A percentile compares a stretch with the other conserved stretches of the same genome.
Conservation (phyloP, 2,329 filamentous ascomycete species). For the Plenodomus tracheiphilus region DNA sequence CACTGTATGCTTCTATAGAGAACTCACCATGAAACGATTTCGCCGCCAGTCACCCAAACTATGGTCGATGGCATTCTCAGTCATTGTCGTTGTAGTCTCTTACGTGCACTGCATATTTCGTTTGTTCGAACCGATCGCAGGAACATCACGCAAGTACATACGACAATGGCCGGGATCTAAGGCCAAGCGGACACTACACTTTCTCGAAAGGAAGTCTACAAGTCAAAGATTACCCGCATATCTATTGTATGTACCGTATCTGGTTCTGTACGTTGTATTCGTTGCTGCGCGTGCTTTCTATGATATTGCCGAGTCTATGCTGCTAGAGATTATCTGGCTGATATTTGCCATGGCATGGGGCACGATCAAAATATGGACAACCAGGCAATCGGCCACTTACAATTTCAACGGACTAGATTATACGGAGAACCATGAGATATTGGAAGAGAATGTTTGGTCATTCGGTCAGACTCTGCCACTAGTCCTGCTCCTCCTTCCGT, state of each 20-base stretch:
- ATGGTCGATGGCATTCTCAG: constrained; percentile 30
- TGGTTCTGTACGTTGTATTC: constrained; percentile 15
- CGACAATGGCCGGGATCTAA: constrained; percentile 17
- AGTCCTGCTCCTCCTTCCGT: constrained; percentile 24
- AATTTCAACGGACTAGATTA: constrained; percentile 12
- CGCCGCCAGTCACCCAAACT: constrained; percentile 15
- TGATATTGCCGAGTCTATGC: constrained; percentile 26
- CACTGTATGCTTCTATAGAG: constrained; percentile 23
- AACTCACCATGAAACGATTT: constrained; percentile 13
- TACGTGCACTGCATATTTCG: constrained; percentile 24
- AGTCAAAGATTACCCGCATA: constrained; percentile 2
- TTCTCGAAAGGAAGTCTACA: constrained; percentile 10
- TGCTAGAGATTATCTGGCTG: constrained; percentile 29
- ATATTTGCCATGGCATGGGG: constrained; percentile 31
- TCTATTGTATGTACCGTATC: constrained; percentile 12
- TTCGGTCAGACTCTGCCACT: constrained; percentile 34
- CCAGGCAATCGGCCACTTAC: constrained; percentile 11
- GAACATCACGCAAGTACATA: constrained; percentile 15
- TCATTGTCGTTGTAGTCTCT: constrained; percentile 21
- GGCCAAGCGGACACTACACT: constrained; percentile 12
- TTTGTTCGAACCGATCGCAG: constrained; percentile 20
- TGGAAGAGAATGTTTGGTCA: constrained; percentile 25
- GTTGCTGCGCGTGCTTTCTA: constrained; percentile 10
- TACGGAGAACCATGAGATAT: constrained; percentile 9
- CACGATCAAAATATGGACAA: constrained; percentile 28